Base-by-base conservation (phyloP, 495 filamentous ascomycete genomes). In the Penicillium lividum region DNA sequence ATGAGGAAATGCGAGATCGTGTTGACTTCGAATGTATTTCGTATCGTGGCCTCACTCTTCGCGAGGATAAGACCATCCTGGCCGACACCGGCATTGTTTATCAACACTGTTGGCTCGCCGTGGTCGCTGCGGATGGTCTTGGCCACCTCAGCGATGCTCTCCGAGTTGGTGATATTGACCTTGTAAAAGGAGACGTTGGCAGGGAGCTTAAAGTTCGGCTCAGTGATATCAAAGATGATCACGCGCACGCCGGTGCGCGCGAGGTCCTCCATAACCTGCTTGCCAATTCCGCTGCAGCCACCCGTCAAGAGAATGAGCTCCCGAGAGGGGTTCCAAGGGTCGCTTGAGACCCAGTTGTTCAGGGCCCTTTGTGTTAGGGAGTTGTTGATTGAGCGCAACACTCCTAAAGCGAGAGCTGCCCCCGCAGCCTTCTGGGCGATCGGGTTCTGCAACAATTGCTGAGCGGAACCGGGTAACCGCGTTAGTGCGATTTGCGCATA, bases 41-140 rank as follows among this genome's bases (percentile, higher is more conserved):
- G 66, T 34, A 87, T 77, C 22, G 73, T 61, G 27, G 67, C 65
- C 58, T 80, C 76, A 7, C 78, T 54, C 34, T 76, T 71, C 0
- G 80, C 70, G 5, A 86, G 73, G 43, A 86, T 80, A 5, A 71
- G 67, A 15, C 71, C 69, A 15, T 76, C 71, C 33, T 72, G 67
- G 31, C 72, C 77, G 29, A 86, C 73, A 33, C 83, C 83, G 11
- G 85, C 84, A 54, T 88, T 88, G 75, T 87, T 87, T 62, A 87
- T 68, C 44, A 86, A 70, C 11, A 88, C 78, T 0, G 77, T 79
- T 10, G 82, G 78, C 42, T 79, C 68, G 56, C 84, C 77, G 33
- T 78, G 72, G 4, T 75, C 66, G 5, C 61, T 63, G 44, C 79
- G 77, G 56, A 87, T 78, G 2, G 70, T 64, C 38, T 72, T 68